Evolutionary conservation across 2,329 filamentous ascomycete species (phyloP).

Genomic region (Trichoderma gracile): DNA sequence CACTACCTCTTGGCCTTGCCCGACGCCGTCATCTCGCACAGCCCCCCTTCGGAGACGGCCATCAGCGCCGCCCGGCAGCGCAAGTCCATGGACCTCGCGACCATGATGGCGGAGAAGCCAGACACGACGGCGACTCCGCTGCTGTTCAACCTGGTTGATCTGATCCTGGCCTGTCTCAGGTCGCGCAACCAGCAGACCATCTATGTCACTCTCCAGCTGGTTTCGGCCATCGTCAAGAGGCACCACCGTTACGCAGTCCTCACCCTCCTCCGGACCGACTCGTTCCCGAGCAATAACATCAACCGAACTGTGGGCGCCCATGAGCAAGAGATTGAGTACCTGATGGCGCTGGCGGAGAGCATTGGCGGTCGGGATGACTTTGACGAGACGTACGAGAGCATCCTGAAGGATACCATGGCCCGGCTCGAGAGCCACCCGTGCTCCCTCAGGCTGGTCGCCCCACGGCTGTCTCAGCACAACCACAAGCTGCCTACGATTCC

Average conservation of each 20-base stretch:
- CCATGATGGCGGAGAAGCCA: constrained; percentile 72
- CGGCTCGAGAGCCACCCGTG: constrained; percentile 73
- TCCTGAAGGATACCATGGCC: constrained; percentile 69
- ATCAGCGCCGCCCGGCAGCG: constrained; percentile 73
- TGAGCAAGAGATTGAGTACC: constrained; percentile 70
- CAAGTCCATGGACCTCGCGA: constrained; percentile 85
- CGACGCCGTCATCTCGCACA: constrained; percentile 47
- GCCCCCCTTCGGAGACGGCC: constrained; percentile 48
- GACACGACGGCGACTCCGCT: constrained; percentile 76
- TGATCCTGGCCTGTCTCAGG: constrained; percentile 80
- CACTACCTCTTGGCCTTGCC: constrained; percentile 87
- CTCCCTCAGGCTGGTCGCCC: constrained; percentile 66
- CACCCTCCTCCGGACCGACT: constrained; percentile 70
- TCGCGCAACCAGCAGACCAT: constrained; percentile 88
- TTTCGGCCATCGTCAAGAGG: constrained; percentile 81
- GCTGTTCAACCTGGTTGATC: constrained; percentile 89
- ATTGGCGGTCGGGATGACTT: constrained; percentile 70
- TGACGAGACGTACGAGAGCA: constrained; percentile 70
- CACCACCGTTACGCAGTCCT: constrained; percentile 85
- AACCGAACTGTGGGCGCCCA: constrained; percentile 72
- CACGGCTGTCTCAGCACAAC: constrained; percentile 58
- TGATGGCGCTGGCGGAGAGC: constrained; percentile 67
- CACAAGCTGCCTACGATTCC: constrained; percentile 57
- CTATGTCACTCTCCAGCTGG: constrained; percentile 81
- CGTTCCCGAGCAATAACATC: constrained; percentile 53